phyloP scores from a whole-genome alignment of 116 monocot species.

The Thalassia testudinum region DNA sequence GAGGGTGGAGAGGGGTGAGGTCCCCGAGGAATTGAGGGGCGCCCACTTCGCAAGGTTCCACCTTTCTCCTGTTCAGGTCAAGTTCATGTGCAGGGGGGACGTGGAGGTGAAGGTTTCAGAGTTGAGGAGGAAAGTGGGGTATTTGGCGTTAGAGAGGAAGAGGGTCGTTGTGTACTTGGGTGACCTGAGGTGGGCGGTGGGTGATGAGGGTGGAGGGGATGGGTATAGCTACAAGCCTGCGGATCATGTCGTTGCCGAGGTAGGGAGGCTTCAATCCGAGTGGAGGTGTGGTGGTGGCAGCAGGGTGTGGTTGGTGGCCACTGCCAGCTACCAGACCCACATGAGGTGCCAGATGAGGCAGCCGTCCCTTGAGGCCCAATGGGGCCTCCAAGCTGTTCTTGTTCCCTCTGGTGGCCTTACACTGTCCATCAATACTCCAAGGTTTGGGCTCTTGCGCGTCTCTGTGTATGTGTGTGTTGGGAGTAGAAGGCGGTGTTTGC shows the following conservation, averaged over 20 bases:
- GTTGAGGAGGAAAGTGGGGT: slow-evolving; percentile 39
- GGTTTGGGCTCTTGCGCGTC: too few relatives aligned
- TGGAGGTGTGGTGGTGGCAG: slow-evolving; percentile 11
- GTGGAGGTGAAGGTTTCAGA: slow-evolving; percentile 50
- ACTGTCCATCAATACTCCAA: slow-evolving; percentile 54
- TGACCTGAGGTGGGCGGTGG: slow-evolving; percentile 66
- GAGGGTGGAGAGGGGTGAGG: slow-evolving; percentile 56
- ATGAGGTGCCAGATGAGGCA: slow-evolving; percentile 63
- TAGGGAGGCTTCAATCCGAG: slow-evolving; percentile 51
- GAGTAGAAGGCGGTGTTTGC: neutral
- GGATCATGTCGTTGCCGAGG: slow-evolving; percentile 35
- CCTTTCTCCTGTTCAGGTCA: slow-evolving; percentile 38
- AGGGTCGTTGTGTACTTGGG: slow-evolving; percentile 50
- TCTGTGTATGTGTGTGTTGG: too few relatives aligned
- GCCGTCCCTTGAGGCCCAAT: slow-evolving; percentile 54
- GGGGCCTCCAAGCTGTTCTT: slow-evolving; percentile 71
- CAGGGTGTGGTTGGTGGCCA: slow-evolving; percentile 69
- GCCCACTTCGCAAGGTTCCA: slow-evolving; percentile 48
- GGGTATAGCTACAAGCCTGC: slow-evolving; percentile 6
- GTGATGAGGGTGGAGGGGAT: neutral
- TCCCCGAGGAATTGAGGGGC: slow-evolving; percentile 51
- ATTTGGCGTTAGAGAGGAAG: slow-evolving; percentile 11
- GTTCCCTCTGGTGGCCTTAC: slow-evolving; percentile 79
- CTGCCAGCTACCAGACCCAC: slow-evolving; percentile 67
- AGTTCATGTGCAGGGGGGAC: slow-evolving; percentile 52